phyloP scores from a whole-genome alignment of 306 rosid species.

The Quercus agrifolia region DNA sequence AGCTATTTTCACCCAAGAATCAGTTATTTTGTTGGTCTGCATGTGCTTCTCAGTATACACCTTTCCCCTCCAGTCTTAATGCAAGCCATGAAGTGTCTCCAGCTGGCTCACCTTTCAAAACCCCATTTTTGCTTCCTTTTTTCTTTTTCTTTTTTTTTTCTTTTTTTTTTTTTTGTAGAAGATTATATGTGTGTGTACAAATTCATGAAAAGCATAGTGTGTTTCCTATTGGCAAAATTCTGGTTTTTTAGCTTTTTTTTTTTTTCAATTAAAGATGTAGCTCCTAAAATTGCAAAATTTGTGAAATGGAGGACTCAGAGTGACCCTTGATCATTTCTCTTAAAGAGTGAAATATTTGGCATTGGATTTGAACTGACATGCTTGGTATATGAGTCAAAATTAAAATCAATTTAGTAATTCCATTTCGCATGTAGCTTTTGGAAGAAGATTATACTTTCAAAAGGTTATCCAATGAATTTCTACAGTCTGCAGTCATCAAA shows the following conservation, averaged over 20 bases:
- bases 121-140: background rate
- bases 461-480: slow-evolving; percentile 2
- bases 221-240: background rate
- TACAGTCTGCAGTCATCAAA: background rate
- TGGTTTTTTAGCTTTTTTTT: background rate
- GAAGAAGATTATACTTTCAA: background rate
- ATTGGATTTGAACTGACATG: background rate
- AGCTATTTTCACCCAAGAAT: no score
- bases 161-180: background rate
- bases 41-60: background rate
- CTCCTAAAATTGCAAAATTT: background rate
- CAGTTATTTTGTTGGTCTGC: background rate
- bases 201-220: background rate
- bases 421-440: background rate
- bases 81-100: background rate
- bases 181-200: background rate
- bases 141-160: background rate
- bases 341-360: background rate
- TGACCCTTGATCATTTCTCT: background rate
- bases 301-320: background rate
- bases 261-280: background rate
- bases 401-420: background rate
- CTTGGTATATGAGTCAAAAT: background rate
- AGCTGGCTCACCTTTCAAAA: background rate
- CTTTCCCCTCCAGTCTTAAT: background rate